Conservation (phyloP, 129 eudicot genomes). For the Flaveria brownii region DNA sequence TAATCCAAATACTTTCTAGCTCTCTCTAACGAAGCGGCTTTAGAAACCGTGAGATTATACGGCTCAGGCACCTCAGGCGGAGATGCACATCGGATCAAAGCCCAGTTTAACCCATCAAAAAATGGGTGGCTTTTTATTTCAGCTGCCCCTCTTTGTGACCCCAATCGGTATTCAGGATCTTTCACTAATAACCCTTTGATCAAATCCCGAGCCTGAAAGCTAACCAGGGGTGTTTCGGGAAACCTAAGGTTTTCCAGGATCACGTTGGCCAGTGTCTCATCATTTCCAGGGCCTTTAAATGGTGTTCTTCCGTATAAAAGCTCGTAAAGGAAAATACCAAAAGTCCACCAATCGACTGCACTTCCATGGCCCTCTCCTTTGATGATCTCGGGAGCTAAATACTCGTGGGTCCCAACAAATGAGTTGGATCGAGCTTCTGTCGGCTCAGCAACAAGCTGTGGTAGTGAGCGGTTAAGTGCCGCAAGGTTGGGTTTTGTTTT, state of each 20-base stretch:
- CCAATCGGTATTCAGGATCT: constrained; percentile 79
- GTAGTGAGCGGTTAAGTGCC: constrained; percentile 45
- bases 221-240: constrained; percentile 79
- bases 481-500: constrained; percentile 48
- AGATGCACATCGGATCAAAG: constrained; percentile 71
- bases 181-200: constrained; percentile 67
- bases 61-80: constrained; percentile 55
- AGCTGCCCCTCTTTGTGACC: constrained; percentile 78
- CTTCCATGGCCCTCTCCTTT: constrained; percentile 66
- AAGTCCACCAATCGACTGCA: constrained; percentile 97
- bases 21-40: constrained; percentile 12
- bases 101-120: constrained; percentile 90
- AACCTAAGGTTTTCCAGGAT: constrained; percentile 63
- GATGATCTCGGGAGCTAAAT: constrained; percentile 13
- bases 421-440: constrained; percentile 91
- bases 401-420: constrained; percentile 76
- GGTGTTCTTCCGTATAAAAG: constrained; percentile 51
- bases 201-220: constrained; percentile 81
- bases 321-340: constrained; percentile 70
- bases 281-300: constrained; percentile 74
- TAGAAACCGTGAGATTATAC: neutral
- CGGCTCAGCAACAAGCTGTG: constrained; percentile 87
- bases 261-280: constrained; percentile 76
- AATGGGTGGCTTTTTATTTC: constrained; percentile 84
- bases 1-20: constrained; percentile 2